Percentiles rank a stretch among this genome's conserved stretches.
Conservation (phyloP, 2,329 filamentous ascomycete genomes). For the Bipolaris zeicola region DNA sequence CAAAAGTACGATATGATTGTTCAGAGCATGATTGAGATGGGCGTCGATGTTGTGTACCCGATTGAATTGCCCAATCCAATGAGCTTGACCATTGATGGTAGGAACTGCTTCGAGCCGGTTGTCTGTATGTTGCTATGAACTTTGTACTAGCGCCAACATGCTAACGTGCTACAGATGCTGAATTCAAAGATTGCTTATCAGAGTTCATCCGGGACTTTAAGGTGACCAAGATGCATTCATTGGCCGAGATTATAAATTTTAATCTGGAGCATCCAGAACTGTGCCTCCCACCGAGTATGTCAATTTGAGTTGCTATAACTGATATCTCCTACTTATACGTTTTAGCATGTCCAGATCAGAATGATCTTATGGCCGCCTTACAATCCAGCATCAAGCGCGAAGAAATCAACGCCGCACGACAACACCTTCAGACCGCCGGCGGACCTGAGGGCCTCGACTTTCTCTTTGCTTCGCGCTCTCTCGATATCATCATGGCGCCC, state of each 20-base stretch:
- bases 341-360: slow-evolving; percentile 41
- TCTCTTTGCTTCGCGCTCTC: slow-evolving; percentile 35
- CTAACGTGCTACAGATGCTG: slow-evolving; percentile 33
- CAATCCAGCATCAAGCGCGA: slow-evolving; percentile 32
- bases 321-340: slow-evolving; percentile 2
- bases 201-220: slow-evolving; percentile 46
- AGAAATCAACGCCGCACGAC: slow-evolving; percentile 32
- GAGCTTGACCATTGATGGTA: slow-evolving; percentile 38
- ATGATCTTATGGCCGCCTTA: slow-evolving; percentile 44
- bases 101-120: slow-evolving; percentile 46
- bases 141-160: background rate
- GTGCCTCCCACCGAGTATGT: slow-evolving; percentile 38
- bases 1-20: slow-evolving; percentile 46
- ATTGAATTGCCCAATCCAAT: slow-evolving; percentile 41
- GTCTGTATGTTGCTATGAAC: slow-evolving; percentile 37
- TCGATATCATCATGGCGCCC: slow-evolving; percentile 44
- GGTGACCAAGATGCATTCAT: slow-evolving; percentile 44
- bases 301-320: background rate
- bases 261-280: slow-evolving; percentile 46
- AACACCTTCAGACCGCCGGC: slow-evolving; percentile 37
- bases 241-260: slow-evolving; percentile 48
- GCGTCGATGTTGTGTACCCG: slow-evolving; percentile 44
- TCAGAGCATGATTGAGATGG: slow-evolving; percentile 44
- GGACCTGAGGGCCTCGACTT: slow-evolving; percentile 42
- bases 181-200: slow-evolving; percentile 42